A percentile compares a stretch with the other conserved stretches of the same genome.
Conservation (phyloP, 2,329 filamentous ascomycete genomes). For the Aspergillus sp. region DNA sequence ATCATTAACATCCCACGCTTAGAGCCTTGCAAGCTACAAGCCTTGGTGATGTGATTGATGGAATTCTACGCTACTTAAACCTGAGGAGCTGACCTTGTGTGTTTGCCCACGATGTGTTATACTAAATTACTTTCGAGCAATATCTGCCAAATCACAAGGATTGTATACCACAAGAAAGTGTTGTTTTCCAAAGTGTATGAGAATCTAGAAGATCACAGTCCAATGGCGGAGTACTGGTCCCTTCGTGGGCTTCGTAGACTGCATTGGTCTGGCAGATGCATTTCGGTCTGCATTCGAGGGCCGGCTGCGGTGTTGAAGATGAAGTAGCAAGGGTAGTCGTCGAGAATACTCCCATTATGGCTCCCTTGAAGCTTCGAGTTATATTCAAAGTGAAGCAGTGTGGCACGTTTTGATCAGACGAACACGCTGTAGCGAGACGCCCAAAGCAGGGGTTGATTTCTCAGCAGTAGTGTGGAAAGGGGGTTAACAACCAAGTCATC, state of each 20-base stretch:
- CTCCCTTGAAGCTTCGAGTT: not conserved
- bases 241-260: not conserved
- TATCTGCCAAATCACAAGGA: not conserved
- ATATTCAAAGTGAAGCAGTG: not conserved
- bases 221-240: not conserved
- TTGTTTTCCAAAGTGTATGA: not conserved
- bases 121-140: not conserved
- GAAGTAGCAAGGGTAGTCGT: not conserved
- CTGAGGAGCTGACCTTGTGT: not conserved
- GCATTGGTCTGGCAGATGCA: not conserved
- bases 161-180: not conserved
- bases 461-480: not conserved
- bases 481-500: too few relatives aligned
- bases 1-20: too few relatives aligned
- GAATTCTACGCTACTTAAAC: too few relatives aligned
- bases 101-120: not conserved
- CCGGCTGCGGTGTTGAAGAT: not conserved
- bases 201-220: not conserved
- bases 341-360: not conserved
- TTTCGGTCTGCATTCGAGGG: not conserved
- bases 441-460: not conserved
- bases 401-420: not conserved
- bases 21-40: too few relatives aligned
- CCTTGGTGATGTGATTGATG: too few relatives aligned
- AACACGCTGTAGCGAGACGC: not conserved